Evolutionary conservation across 345 rosid species (phyloP).

Genomic region (Brassica nigra): DNA sequence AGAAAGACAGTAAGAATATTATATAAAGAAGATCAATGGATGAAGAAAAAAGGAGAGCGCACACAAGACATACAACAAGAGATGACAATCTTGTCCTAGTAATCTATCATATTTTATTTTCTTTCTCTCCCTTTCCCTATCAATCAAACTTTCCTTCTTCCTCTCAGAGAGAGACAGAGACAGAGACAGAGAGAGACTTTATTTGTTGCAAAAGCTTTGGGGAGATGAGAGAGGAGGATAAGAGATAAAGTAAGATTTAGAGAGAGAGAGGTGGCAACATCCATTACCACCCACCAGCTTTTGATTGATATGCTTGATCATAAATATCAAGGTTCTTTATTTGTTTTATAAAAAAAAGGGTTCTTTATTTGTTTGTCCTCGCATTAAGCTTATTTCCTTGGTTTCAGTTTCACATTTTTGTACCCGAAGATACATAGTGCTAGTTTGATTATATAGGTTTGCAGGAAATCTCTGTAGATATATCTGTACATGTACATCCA

Average conservation of each 20-base stretch:
- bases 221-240: constrained; percentile 47
- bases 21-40: constrained; percentile 52
- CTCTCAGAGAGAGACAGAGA: constrained; percentile 36
- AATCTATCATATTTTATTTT: constrained; percentile 40
- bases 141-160: constrained; percentile 38
- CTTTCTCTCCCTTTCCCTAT: constrained; percentile 37
- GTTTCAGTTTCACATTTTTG: constrained; percentile 7
- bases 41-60: constrained; percentile 25
- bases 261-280: constrained; percentile 43
- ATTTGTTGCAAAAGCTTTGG: constrained; percentile 85
- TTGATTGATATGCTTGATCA: constrained; percentile 59
- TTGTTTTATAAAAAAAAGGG: not conserved
- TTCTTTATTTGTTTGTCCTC: constrained; percentile 9
- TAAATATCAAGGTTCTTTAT: constrained; percentile 26
- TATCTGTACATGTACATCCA: not conserved
- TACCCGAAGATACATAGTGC: constrained; percentile 8
- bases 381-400: constrained; percentile 12
- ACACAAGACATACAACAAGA: constrained; percentile 36
- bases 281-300: constrained; percentile 67
- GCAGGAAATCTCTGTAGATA: not conserved
- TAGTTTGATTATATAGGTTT: constrained; percentile 14
- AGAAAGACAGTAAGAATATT: constrained; percentile 53
- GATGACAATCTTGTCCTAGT: constrained; percentile 66
- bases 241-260: constrained; percentile 38
- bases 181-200: constrained; percentile 41